These are phyloP conservation scores for Entomortierella parvispora DNA, from an alignment of 192 early-diverging fungal species.

Conservation along the genomic window DNA sequence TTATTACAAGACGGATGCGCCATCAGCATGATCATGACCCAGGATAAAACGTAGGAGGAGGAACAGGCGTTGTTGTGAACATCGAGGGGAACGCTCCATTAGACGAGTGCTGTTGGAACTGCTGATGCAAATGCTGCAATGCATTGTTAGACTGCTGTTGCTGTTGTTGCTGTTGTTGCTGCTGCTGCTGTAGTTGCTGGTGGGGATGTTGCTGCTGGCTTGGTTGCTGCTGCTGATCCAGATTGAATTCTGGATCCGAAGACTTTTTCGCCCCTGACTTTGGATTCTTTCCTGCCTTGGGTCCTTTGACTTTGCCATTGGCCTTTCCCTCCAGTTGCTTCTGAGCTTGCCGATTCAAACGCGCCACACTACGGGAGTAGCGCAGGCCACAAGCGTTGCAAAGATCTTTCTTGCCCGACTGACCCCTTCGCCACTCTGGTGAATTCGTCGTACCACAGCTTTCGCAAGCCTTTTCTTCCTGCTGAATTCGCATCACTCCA, in stretches of 20 bases:
- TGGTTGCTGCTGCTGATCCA: not conserved
- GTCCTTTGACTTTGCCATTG: constrained; percentile 15
- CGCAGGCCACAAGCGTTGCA: constrained; percentile 69
- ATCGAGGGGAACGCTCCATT: too few species aligned
- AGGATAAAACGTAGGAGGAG: too few species aligned
- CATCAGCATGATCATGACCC: too few species aligned
- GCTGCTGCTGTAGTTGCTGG: too few species aligned
- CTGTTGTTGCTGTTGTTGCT: too few species aligned
- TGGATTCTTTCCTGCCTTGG: constrained; percentile 19
- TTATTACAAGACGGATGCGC: too few species aligned
- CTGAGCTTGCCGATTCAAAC: constrained; percentile 53
- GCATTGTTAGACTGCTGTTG: too few species aligned
- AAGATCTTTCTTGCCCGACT: constrained; percentile 64
- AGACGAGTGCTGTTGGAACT: too few species aligned
- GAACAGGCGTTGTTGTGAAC: too few species aligned
- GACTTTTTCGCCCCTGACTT: constrained; percentile 8
- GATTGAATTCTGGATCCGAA: not conserved
- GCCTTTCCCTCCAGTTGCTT: constrained; percentile 41
- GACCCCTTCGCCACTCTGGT: constrained; percentile 67
- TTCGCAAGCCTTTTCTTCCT: constrained; percentile 53
- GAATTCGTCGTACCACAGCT: constrained; percentile 61
- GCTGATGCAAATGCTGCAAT: too few species aligned
- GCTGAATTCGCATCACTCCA: constrained; percentile 18
- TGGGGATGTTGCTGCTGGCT: too few species aligned
- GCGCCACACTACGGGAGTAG: constrained; percentile 54